phyloP scores from a whole-genome alignment of 352 stramenopile genomes.

The Peronospora tabacina region DNA sequence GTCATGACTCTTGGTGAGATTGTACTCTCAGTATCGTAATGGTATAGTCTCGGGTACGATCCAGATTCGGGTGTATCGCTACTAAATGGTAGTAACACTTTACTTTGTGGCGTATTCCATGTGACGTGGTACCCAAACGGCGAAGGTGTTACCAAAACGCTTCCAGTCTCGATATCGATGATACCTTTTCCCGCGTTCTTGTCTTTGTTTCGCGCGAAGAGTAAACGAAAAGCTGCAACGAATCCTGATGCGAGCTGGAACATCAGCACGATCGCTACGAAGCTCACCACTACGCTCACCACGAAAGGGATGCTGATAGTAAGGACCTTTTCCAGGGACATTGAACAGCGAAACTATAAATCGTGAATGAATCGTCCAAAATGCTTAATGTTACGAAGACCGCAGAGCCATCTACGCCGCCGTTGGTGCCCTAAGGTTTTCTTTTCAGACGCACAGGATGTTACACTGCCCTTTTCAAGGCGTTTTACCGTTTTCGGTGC shows the following conservation, averaged over 20 bases:
- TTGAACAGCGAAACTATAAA: conserved; percentile 14
- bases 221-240: not conserved
- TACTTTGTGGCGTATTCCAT: conserved; percentile 14
- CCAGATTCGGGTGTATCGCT: conserved; percentile 1
- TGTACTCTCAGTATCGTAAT: conserved; percentile 9
- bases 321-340: conserved; percentile 12
- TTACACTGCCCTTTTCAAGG: conserved; percentile 1
- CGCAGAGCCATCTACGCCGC: not conserved
- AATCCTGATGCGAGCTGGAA: conserved; percentile 31
- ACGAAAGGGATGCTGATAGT: conserved; percentile 21
- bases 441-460: conserved; percentile 10
- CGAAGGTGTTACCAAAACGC: conserved; percentile 11
- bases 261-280: conserved; percentile 29
- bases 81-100: conserved; percentile 14
- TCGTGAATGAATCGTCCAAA: conserved; percentile 9
- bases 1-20: conserved; percentile 24
- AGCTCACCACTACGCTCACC: conserved; percentile 24
- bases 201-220: conserved; percentile 9
- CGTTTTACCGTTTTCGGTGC: conserved; percentile 10
- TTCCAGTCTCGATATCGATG: conserved; percentile 22
- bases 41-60: conserved; percentile 2
- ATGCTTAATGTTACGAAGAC: not conserved
- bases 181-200: conserved; percentile 9
- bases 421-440: conserved; percentile 2
- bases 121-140: conserved; percentile 24